phyloP scores from a whole-genome alignment of 176 grass and related monocot genomes.

The Triticum timopheevii region DNA sequence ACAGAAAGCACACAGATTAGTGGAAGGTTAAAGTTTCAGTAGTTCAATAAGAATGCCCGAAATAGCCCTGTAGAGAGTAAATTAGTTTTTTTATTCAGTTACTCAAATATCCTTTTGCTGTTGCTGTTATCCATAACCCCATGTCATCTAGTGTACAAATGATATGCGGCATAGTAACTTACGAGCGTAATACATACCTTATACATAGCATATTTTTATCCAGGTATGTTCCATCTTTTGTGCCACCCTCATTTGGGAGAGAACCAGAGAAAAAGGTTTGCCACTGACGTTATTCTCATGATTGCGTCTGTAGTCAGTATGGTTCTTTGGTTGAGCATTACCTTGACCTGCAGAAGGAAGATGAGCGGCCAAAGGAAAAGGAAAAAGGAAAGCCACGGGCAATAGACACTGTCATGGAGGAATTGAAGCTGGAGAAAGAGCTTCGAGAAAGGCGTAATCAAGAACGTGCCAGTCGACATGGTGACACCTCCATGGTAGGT shows the following conservation, averaged over 20 bases:
- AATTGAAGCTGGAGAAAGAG: constrained; percentile 94
- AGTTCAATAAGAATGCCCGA: constrained; percentile 7
- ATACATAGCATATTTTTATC: constrained; percentile 51
- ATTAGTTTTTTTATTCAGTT: neutral
- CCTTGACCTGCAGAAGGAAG: constrained; percentile 64
- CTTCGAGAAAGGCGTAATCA: constrained; percentile 66
- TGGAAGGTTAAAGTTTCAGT: neutral
- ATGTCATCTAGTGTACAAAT: constrained; percentile 11
- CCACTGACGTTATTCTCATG: constrained; percentile 13
- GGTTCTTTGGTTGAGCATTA: constrained; percentile 16
- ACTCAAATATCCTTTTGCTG: neutral
- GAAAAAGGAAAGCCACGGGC: constrained; percentile 86
- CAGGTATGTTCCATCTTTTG: constrained; percentile 98
- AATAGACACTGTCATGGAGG: constrained; percentile 97
- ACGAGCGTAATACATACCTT: constrained; percentile 37
- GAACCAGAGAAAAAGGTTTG: constrained; percentile 93
- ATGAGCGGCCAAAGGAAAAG: constrained; percentile 95
- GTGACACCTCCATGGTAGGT: constrained; percentile 35
- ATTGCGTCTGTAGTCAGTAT: neutral
- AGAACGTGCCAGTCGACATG: constrained; percentile 56
- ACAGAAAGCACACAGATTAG: neutral
- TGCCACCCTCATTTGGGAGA: constrained; percentile 87
- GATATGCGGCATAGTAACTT: neutral
- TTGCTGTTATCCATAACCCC: neutral
- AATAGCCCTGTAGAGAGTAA: neutral